Base-by-base conservation (phyloP, 305 asterid genomes). In the Fraxinus ornus region DNA sequence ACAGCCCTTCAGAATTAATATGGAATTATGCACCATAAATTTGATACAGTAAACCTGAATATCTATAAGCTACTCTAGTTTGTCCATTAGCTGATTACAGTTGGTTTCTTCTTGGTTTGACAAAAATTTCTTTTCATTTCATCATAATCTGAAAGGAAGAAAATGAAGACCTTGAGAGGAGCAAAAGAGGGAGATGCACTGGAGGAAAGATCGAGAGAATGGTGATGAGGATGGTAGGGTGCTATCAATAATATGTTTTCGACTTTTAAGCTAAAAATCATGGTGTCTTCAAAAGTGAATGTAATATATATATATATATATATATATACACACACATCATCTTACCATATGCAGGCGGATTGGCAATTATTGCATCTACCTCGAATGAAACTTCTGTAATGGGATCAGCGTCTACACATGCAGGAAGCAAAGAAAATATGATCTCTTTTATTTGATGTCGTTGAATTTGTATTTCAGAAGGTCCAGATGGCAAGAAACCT, bases 401-500 rank as follows among this genome's bases (percentile, higher is more conserved):
- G 7, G 92, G 95, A 87, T 94, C 97, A 1, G 92, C 88, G 76
- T 86, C 92, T 66, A 73, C 80, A 75, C 98, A 95, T 33, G 98
- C 98, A 15, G 94, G 92, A 80, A 87, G 90, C 76, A 95, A 88
- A 81, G 98, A 92, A 86, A 91, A 95, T 82, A 95, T 87, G 13
- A 95, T 94, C 7, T 91, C 94, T 87, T 89, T 92, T 79, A 95
- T 91, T 81, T 95, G 98, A 81, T 84, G 87, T 37, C 98, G 90
- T 80, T 95, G 99, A 83, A 91, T 89, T 0, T 76, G 86, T 87
- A 95, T 90, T 89, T 95, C 99, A 47, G 98, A 94, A 85, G 97
- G 97, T 81, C 93, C 98, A 71, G 98, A 95, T n/a, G 99, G 99
- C 87, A 95, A 87, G 92, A 95, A 94, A 30, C 99, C 99, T 94